A percentile compares a stretch with the other conserved stretches of the same genome.
phyloP scores from a whole-genome alignment of 2,329 filamentous ascomycete genomes.

The Albifimbria verrucaria region DNA sequence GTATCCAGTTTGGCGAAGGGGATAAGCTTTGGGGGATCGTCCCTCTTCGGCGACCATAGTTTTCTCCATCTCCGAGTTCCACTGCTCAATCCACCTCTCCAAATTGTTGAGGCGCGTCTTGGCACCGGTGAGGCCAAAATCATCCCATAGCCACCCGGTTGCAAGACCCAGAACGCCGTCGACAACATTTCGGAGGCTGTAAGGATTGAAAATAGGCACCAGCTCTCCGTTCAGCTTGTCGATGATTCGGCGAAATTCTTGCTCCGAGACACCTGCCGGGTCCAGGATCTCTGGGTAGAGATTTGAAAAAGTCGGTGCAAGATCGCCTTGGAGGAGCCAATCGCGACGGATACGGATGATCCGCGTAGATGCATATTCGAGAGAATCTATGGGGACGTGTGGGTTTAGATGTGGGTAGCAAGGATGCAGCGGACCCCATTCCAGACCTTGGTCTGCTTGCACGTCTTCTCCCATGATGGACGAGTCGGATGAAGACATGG shows the following conservation, averaged over 20 bases:
- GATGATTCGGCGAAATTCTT: constrained; percentile 80
- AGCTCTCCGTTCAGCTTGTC: constrained; percentile 78
- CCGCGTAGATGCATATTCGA: constrained; percentile 72
- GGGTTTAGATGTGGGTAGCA: constrained; percentile 93
- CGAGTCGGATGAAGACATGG: constrained; percentile 54
- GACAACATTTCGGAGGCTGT: constrained; percentile 69
- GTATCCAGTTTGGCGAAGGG: constrained; percentile 79
- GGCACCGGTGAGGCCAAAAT: constrained; percentile 71
- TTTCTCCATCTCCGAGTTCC: constrained; percentile 73
- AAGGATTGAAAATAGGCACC: constrained; percentile 76
- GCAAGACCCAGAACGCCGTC: constrained; percentile 76
- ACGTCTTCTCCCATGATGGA: constrained; percentile 64
- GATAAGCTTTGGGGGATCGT: constrained; percentile 67
- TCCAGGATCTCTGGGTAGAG: constrained; percentile 95
- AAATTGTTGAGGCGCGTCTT: constrained; percentile 69
- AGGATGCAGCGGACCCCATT: constrained; percentile 92
- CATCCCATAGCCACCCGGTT: constrained; percentile 95
- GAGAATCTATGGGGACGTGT: constrained; percentile 76
- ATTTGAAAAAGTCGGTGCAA: constrained; percentile 91
- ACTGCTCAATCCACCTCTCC: constrained; percentile 80
- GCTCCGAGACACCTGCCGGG: constrained; percentile 74
- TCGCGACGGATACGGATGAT: constrained; percentile 90
- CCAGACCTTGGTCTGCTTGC: constrained; percentile 64
- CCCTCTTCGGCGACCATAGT: constrained; percentile 48
- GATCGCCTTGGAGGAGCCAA: constrained; percentile 85